phyloP scores from a whole-genome alignment of 1,284 basidiomycete species.

The Fomitopsis schrenkii region DNA sequence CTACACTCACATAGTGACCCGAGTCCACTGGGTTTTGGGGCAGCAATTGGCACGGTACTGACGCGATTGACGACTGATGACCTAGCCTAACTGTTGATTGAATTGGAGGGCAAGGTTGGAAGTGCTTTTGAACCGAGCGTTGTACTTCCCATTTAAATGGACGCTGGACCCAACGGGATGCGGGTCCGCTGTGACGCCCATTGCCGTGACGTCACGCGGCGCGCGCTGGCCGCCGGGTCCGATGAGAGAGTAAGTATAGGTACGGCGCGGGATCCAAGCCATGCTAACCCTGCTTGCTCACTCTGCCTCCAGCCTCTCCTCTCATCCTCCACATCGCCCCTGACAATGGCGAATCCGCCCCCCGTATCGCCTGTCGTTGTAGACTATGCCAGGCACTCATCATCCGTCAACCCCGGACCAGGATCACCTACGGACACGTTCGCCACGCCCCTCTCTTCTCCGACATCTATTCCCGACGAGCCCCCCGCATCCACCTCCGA shows the following conservation, averaged over 20 bases:
- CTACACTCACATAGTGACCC: too few relatives aligned
- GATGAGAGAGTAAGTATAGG: not conserved
- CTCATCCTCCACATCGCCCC: slow-evolving; percentile 11
- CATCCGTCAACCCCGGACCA: slow-evolving; percentile 11
- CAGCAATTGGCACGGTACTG: too few relatives aligned
- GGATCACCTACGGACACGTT: slow-evolving; percentile 16
- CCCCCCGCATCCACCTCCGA: not conserved
- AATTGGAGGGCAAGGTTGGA: too few relatives aligned
- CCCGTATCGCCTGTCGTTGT: not conserved
- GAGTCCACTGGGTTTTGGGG: too few relatives aligned
- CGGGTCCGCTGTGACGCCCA: slow-evolving; percentile 2
- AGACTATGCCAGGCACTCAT: not conserved
- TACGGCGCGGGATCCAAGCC: not conserved
- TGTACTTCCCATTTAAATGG: too few relatives aligned
- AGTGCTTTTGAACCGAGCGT: too few relatives aligned
- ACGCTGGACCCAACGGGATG: not conserved
- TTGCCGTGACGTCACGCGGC: slow-evolving; percentile 5
- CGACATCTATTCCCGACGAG: slow-evolving; percentile 9
- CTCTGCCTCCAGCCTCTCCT: not conserved
- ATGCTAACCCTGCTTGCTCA: not conserved
- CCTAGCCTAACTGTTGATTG: too few relatives aligned
- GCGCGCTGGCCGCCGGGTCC: slow-evolving; percentile 1
- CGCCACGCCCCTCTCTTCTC: slow-evolving; percentile 23
- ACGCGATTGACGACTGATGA: too few relatives aligned
- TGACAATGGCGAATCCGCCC: slow-evolving; percentile 12